Evolutionary conservation across 75 land plant species (phyloP), one percentile per base, ranked within the genome.

Genomic region (Cunninghamia lanceolata): DNA sequence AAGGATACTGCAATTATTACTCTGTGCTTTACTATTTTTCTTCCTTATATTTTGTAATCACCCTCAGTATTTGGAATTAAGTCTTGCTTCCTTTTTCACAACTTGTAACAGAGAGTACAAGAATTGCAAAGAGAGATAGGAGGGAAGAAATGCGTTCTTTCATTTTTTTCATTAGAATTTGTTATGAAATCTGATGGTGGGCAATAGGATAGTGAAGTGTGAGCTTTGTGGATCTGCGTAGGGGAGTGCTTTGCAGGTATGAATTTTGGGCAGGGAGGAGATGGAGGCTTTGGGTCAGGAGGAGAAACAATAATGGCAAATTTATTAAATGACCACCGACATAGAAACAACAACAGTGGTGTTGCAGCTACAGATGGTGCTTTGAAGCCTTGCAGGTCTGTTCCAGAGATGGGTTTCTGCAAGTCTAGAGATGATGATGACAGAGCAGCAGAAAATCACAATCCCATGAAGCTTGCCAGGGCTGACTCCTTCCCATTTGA

Each of bases 321-420:
- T 79, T 79, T 79, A 43, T 43, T 79, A 46, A 79, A 43, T 39
- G 46, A 43, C 42, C 76, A 79, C 46, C 82, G 82, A 43, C 82
- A 43, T 19, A 39, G 82, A 43, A 43, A 43, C 40, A 39, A 73
- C 32, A 40, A 19, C 40, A 39, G 46, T 36, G 81, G 78, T 36
- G 78, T 21, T 6, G 81, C 38, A 40, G 74, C 34, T n/a, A 36
- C 36, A n/a, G 76, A 73, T 73, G 11, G 32, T 73, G 3, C 76
- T 73, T 36, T 73, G 76, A 73, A 73, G 76, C 85, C 85, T 34
- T 84, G 85, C 85, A 84, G 74, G 38, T 78, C 88, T 71, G 88
- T 85, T 52, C 76, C 89, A 66, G 89, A 88, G 46, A 85, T 86
- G 89, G 89, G 86, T 63, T 79, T 85, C 36, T 19, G 70, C 85